These are phyloP conservation scores for Polygonum aviculare DNA, from an alignment of 148 eudicot genomes.

Conservation along the genomic window DNA sequence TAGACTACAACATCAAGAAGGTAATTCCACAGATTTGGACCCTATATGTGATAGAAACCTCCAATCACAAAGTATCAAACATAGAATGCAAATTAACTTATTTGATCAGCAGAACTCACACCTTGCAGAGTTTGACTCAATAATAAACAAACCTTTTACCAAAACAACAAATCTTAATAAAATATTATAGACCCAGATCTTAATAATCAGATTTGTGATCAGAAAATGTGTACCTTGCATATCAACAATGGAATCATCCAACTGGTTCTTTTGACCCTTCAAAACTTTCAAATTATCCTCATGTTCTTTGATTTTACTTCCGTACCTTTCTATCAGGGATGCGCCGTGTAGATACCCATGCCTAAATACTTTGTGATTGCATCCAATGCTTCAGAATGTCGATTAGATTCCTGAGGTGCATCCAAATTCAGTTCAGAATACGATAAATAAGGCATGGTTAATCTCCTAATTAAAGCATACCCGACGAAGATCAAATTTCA, in stretches of 20 bases:
- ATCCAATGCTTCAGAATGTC: slow-evolving; percentile 79
- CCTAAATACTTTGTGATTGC: slow-evolving; percentile 70
- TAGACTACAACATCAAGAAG: background rate
- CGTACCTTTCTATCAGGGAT: slow-evolving; percentile 40
- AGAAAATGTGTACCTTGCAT: slow-evolving; percentile 91
- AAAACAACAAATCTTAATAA: background rate
- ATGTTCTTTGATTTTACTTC: slow-evolving; percentile 52
- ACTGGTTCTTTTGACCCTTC: slow-evolving; percentile 36
- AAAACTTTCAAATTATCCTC: slow-evolving; percentile 61
- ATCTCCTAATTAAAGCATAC: slow-evolving; percentile 21
- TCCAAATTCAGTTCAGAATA: background rate
- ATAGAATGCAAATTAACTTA: background rate
- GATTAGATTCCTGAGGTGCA: slow-evolving; percentile 61
- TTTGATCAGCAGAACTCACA: background rate
- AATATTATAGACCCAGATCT: background rate
- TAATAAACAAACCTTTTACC: background rate
- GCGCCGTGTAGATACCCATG: slow-evolving; percentile 77
- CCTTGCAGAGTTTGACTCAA: background rate
- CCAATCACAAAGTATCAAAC: background rate
- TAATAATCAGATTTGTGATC: background rate
- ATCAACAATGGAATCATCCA: slow-evolving; percentile 69
- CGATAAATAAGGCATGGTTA: background rate
- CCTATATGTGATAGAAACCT: background rate
- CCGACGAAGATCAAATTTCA: slow-evolving; percentile 95
- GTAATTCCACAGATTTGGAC: background rate